Evolutionary conservation across 139 green algal species (phyloP), one percentile per base, ranked within the genome.

Genomic region (Chlamydomonas asymmetrica): DNA sequence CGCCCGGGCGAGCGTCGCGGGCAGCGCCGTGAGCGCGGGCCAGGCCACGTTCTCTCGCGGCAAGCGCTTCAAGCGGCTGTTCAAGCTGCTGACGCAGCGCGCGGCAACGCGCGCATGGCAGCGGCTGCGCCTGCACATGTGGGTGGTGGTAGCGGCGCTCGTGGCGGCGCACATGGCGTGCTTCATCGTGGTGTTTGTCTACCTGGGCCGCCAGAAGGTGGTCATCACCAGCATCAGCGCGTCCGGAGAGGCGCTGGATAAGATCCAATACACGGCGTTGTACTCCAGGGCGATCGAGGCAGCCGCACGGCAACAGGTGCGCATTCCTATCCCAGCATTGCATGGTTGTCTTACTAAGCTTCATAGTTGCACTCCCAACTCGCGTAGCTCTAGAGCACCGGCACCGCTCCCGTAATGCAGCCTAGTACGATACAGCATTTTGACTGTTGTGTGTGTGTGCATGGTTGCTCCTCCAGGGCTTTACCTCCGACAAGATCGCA

Each of bases 231-330:
- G 74, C 48, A 74, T 80, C 52, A 48, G 22, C 22, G 63, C 63
- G 1, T 40, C 74, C 16, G 74, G 74, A 22, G 74, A 80, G 74
- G 74, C 63, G n/a, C 74, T 80, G 5, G 74, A 80, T 45, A 64
- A 54, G 13, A 37, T 43, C 27, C 57, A 68, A 40, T 68, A 32
- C 39, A 49, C 40, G 13, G 54, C 31, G 29, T 74, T 73, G 52
- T 80, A 80, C 74, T 54, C 64, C 1, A 38, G 74, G 3, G 74
- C 74, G 22, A 69, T 74, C 25, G 74, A 80, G 64, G 64, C 64
- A 25, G 74, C 63, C 23, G 52, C 32, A 9, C 63, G 63, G n/a
- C n/a, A n/a, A n/a, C n/a, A n/a, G n/a, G n/a, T n/a, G n/a, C n/a
- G n/a, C n/a, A n/a, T n/a, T n/a, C n/a, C n/a, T n/a, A n/a, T n/a